Conservation (phyloP, 2,329 filamentous ascomycete species). For the Rasamsonia emersonii region DNA sequence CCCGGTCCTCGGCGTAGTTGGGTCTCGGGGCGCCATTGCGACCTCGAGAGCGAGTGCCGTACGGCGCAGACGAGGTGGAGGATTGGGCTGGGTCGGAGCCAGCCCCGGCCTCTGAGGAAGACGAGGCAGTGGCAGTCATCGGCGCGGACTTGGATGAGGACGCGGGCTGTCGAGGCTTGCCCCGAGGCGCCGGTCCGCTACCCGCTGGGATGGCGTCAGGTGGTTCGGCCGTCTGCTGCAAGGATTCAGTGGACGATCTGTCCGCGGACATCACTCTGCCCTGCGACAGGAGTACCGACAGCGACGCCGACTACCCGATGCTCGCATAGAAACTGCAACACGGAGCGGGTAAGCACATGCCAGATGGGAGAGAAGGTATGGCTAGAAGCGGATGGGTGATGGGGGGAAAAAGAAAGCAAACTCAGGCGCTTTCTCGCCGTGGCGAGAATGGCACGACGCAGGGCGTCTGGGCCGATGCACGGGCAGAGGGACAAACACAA, state of each 20-base stretch:
- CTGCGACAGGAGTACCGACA: constrained; percentile 14
- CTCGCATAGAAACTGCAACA: too few species aligned
- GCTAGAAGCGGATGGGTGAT: constrained; percentile 10
- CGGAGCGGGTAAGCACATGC: too few species aligned
- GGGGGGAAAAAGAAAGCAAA: too few species aligned
- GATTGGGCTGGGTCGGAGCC: constrained; percentile 27
- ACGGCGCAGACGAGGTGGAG: constrained; percentile 55
- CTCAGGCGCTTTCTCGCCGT: too few species aligned
- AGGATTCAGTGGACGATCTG: constrained; percentile 19
- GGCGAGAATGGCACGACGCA: too few species aligned
- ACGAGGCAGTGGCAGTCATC: constrained; percentile 37
- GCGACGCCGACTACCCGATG: constrained; percentile 16
- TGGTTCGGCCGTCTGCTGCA: constrained; percentile 19
- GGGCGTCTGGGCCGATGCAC: too few species aligned
- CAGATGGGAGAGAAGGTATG: constrained; percentile 9
- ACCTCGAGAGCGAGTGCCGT: constrained; percentile 91
- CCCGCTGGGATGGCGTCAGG: constrained; percentile 16
- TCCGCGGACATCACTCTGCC: constrained; percentile 24
- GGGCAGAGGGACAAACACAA: background rate
- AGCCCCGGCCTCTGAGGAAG: constrained; percentile 28
- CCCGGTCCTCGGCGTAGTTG: constrained; percentile 93
- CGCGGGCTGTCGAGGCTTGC: constrained; percentile 7
- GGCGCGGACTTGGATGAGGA: constrained; percentile 21
- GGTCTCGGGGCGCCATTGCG: constrained; percentile 68
- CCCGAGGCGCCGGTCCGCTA: constrained; percentile 27